Percentiles rank a stretch among this genome's conserved stretches.
Evolutionary conservation across 345 rosid genomes (phyloP).

Genomic region (Salix suchowensis): DNA sequence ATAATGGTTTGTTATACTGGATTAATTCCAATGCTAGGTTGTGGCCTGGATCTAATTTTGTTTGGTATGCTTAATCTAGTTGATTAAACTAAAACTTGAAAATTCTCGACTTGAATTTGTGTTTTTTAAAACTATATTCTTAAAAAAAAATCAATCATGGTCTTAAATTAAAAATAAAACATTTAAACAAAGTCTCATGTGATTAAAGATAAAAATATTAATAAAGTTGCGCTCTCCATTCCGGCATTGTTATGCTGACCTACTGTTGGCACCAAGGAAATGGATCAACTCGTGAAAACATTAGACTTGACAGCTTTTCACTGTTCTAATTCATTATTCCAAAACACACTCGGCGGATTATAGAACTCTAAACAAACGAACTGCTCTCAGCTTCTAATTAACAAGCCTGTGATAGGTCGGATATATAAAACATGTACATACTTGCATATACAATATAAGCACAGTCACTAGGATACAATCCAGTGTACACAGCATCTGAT

Average conservation of each 20-base stretch:
- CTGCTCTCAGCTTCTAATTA: not conserved
- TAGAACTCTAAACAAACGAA: not conserved
- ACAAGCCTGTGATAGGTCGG: conserved; percentile 6
- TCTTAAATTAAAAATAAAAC: too few species aligned
- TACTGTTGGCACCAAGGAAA: not conserved
- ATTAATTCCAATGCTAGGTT: too few species aligned
- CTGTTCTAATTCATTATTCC: not conserved
- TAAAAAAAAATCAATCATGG: too few species aligned
- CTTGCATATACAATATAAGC: conserved; percentile 14
- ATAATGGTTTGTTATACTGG: not conserved
- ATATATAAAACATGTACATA: conserved; percentile 7
- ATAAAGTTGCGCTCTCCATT: not conserved
- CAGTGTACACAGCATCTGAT: conserved; percentile 5
- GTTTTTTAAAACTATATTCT: too few species aligned
- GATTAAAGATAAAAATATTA: too few species aligned
- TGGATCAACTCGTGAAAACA: not conserved
- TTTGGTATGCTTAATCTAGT: not conserved
- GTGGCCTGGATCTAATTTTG: too few species aligned
- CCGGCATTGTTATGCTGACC: not conserved
- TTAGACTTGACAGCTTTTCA: not conserved
- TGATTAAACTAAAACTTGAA: not conserved
- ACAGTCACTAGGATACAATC: conserved; percentile 7
- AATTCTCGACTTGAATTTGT: too few species aligned
- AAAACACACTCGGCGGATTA: not conserved
- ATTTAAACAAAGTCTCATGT: too few species aligned